Conservation (phyloP, 257 asterid species). For the Solanum appendiculatum region DNA sequence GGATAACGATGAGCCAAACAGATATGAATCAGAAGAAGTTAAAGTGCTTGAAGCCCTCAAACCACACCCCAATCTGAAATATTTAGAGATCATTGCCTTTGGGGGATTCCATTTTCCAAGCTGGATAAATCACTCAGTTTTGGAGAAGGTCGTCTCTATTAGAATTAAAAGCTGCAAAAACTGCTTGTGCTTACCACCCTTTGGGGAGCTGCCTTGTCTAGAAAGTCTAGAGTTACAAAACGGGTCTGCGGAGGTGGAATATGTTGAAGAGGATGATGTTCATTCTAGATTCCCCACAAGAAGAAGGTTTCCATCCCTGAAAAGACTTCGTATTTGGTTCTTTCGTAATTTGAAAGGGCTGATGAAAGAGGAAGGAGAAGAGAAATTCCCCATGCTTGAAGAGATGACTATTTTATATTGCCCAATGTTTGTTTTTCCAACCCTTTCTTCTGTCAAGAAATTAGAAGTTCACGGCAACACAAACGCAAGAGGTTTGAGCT, state of each 20-base stretch:
- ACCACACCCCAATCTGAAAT: slow-evolving; percentile 9
- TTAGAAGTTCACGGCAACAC: background rate
- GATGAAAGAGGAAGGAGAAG: background rate
- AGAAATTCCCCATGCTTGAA: slow-evolving; percentile 6
- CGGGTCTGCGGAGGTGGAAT: background rate
- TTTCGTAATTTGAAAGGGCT: slow-evolving; percentile 12
- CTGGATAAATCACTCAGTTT: slow-evolving; percentile 14
- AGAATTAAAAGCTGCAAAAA: background rate
- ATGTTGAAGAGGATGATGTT: background rate
- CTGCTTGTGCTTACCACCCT: slow-evolving; percentile 2
- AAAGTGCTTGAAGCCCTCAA: slow-evolving; percentile 16
- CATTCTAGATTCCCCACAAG: background rate
- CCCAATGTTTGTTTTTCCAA: background rate
- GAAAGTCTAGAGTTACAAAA: background rate
- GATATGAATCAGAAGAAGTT: background rate
- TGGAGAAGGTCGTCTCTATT: background rate
- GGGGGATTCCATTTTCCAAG: slow-evolving; percentile 9
- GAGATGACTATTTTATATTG: background rate
- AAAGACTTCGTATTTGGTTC: background rate
- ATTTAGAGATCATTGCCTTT: background rate
- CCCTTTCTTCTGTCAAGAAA: background rate
- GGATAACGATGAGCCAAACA: background rate
- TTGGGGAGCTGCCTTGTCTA: slow-evolving; percentile 13
- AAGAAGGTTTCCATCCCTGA: slow-evolving; percentile 2
- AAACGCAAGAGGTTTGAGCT: background rate